Base-by-base conservation (phyloP, 2,329 filamentous ascomycete species). In the Paramyrothecium roridum region DNA sequence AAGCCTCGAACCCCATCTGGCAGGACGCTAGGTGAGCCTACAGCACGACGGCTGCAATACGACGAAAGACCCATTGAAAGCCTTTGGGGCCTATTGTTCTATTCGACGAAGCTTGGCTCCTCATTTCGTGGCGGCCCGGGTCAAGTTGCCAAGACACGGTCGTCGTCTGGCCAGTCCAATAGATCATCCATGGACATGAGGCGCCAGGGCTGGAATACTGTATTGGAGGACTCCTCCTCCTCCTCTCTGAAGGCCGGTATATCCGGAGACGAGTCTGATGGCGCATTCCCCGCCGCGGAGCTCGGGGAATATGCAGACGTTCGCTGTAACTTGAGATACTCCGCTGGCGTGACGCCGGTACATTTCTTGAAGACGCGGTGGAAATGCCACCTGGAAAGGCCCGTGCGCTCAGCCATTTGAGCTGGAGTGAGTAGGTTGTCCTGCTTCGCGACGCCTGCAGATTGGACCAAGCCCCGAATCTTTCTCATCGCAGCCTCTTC, bases 311-410 rank as follows among this genome's bases (percentile, higher is more conserved):
- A 19, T 43, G 48, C 16, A 30, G 17, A n/a, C 16, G 48, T 47
- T 16, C 57, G 61, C 51, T 65, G 59, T 46, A 57, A 48, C 43
- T 63, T 60, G 51, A 72, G 50, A 51, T 69, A 76, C 59, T 70
- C 70, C 8, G 58, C 61, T 13, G 74, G 74, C 47, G 82, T 84
- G 46, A 78, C 55, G 8, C 82, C 81, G 17, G 76, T 77, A 47
- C 75, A 76, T 62, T 76, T 77, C 67, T 83, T 85, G 63, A 86
- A 86, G 4, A 82, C 75, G 22, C 82, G 76, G 61, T 84, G 80
- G 52, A 86, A 82, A 63, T 86, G 82, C 67, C 82, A 79, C 52
- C 81, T 80, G 11, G 81, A 83, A 40, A 85, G 66, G 0, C 79
- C 78, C 6, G 78, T 79, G 62, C 74, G 73, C 47, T 65, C 71